These are phyloP conservation scores for Backusella sp. DNA, from an alignment of 192 early-diverging fungal genomes.

Conservation along the genomic window DNA sequence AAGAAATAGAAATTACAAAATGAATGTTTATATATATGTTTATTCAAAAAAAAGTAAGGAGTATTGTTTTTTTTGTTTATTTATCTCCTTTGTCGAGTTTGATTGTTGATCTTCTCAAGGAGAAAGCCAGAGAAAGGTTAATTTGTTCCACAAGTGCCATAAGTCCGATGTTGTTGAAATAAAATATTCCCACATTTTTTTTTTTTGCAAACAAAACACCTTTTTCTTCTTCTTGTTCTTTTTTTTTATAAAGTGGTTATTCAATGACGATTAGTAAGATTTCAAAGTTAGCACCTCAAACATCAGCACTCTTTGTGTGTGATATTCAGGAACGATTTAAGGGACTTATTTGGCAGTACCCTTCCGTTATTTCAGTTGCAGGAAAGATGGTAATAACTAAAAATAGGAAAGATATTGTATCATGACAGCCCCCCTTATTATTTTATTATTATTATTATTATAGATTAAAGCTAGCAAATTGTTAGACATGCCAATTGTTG, in stretches of 20 bases:
- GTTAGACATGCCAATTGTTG: slow-evolving; percentile 80
- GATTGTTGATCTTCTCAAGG: background rate
- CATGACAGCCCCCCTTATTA: background rate
- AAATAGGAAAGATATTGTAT: background rate
- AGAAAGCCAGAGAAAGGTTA: background rate
- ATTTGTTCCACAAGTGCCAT: background rate
- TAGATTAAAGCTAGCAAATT: slow-evolving; percentile 71
- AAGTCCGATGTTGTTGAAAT: background rate
- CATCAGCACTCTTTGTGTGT: slow-evolving; percentile 89
- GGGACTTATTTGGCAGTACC: slow-evolving; percentile 77
- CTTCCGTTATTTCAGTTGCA: slow-evolving; percentile 76
- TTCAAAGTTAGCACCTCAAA: slow-evolving; percentile 48
- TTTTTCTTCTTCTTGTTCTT: too few species aligned
- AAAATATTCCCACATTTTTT: background rate
- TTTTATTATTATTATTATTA: background rate
- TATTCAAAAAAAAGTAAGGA: background rate
- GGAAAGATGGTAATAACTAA: slow-evolving; percentile 74
- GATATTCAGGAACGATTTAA: slow-evolving; percentile 89
- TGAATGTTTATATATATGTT: background rate
- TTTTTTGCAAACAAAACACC: too few species aligned
- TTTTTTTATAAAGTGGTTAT: background rate
- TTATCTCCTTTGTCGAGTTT: background rate
- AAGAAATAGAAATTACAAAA: background rate
- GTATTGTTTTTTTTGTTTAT: background rate
- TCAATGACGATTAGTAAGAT: slow-evolving; percentile 44